Evolutionary conservation across 208 protist species (phyloP), one percentile per base, ranked within the genome.

Genomic region (Strigomonas culicis): DNA sequence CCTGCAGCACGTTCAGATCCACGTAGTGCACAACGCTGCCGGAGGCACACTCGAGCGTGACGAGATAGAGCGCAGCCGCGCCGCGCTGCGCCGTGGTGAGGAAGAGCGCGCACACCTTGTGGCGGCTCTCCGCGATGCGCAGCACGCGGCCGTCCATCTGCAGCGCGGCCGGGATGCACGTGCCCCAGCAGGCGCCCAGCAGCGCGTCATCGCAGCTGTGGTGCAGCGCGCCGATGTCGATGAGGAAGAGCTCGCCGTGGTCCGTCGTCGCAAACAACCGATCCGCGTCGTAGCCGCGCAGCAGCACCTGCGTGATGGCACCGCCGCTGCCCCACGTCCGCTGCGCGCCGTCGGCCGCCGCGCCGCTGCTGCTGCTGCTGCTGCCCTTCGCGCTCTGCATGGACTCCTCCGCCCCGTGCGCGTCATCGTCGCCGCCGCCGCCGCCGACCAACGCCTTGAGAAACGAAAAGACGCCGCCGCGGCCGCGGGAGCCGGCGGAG

Each of bases 21-120:
- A 87, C 64, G 52, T 77, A 81, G 65, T 90, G 75, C 32, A 82
- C 61, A 11, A 94, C 64, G 2, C 59, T 68, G n/a, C 88, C 88
- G 0, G 57, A 77, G 36, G 59, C 68, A 6, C 63, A 55, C 34
- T 79, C 77, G 25, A 94, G 56, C 36, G 78, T 86, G 24, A 83
- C 82, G 3, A 94, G 69, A 55, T 80, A 78, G 32, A 93, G 55
- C 44, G 68, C 59, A n/a, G 76, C 76, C 22, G 78, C 51, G 17
- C 66, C 64, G 13, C 56, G 31, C 27, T 76, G 15, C 50, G 81
- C 61, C 13, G 68, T 77, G 49, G 77, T 56, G 30, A 63, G 74
- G 7, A 80, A 90, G 1, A 93, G 57, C 3, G 80, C 58, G 3
- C 68, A 76, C 15, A 80, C 55, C 59, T 75, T 82, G 72, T 82